Evolutionary conservation across 176 grass and related monocot species (phyloP).

Genomic region (Juncus inflexus): DNA sequence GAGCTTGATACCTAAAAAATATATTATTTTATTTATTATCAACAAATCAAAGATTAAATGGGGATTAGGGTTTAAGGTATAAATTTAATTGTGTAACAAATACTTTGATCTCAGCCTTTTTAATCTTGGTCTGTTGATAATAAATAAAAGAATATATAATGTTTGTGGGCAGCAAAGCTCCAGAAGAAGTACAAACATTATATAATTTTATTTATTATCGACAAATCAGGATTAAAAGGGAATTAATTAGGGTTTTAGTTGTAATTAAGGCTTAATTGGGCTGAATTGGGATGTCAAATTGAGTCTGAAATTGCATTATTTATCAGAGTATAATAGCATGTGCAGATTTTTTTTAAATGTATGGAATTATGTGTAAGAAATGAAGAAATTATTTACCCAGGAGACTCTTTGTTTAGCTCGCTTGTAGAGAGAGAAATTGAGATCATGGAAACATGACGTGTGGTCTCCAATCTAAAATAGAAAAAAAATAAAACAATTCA

Average conservation of each 20-base stretch:
- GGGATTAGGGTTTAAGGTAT: too few species aligned
- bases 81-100: too few species aligned
- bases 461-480: constrained; percentile 68
- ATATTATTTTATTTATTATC: constrained; percentile 1
- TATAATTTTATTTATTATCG: neutral
- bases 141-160: too few species aligned
- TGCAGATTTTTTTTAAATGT: too few species aligned
- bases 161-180: too few species aligned
- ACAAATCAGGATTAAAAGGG: too few species aligned
- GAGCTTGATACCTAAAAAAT: constrained; percentile 67
- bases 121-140: too few species aligned
- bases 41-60: neutral
- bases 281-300: too few species aligned
- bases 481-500: constrained; percentile 19
- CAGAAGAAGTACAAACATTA: neutral
- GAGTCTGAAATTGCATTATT: too few species aligned
- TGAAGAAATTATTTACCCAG: constrained; percentile 38
- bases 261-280: constrained; percentile 1
- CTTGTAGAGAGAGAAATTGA: constrained; percentile 74
- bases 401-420: constrained; percentile 61
- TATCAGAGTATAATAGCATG: too few species aligned
- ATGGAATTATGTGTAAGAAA: too few species aligned
- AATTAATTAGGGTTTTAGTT: neutral
- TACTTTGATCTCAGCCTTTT: too few species aligned
- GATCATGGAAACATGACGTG: constrained; percentile 90